Percentiles rank a stretch among this genome's conserved stretches.
Evolutionary conservation across 306 rosid genomes (phyloP).

Genomic region (Cicer bijugum): DNA sequence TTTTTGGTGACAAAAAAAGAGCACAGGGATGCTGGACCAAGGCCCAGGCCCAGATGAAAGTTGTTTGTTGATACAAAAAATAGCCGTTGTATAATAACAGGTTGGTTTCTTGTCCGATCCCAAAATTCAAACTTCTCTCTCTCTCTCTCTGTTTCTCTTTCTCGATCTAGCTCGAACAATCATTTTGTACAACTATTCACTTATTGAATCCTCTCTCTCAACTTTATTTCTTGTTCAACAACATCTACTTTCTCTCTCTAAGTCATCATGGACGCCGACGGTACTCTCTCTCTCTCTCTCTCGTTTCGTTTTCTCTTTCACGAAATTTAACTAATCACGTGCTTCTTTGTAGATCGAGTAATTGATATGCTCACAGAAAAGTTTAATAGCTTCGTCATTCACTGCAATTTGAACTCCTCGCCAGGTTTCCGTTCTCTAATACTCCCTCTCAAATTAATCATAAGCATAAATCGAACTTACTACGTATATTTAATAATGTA

Average conservation of each 20-base stretch:
- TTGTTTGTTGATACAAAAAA: too few relatives aligned
- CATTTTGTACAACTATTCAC: too few relatives aligned
- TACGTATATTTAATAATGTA: too few relatives aligned
- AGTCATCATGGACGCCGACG: conserved; percentile 53
- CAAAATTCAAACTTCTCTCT: conserved; percentile 46
- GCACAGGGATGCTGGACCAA: too few relatives aligned
- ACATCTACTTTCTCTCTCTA: conserved; percentile 24
- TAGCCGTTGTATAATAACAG: conserved; percentile 57
- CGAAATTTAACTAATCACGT: background rate
- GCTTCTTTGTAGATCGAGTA: conserved; percentile 50
- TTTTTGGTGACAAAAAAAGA: too few relatives aligned
- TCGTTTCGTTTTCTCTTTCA: background rate
- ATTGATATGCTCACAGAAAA: conserved; percentile 48
- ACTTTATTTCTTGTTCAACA: background rate
- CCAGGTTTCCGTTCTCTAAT: conserved; percentile 47
- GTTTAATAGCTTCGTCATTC: conserved; percentile 36
- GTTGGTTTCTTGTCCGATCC: conserved; percentile 27
- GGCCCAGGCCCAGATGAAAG: too few relatives aligned
- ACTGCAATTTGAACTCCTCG: conserved; percentile 44
- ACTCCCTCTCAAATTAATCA: too few relatives aligned
- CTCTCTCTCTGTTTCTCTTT: background rate
- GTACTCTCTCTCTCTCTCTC: conserved; percentile 28
- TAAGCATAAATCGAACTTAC: too few relatives aligned
- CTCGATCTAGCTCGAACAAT: background rate
- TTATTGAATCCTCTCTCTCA: background rate